Evolutionary conservation across 768 basidiomycete species (phyloP).

Genomic region (Leccinum arenicola): DNA sequence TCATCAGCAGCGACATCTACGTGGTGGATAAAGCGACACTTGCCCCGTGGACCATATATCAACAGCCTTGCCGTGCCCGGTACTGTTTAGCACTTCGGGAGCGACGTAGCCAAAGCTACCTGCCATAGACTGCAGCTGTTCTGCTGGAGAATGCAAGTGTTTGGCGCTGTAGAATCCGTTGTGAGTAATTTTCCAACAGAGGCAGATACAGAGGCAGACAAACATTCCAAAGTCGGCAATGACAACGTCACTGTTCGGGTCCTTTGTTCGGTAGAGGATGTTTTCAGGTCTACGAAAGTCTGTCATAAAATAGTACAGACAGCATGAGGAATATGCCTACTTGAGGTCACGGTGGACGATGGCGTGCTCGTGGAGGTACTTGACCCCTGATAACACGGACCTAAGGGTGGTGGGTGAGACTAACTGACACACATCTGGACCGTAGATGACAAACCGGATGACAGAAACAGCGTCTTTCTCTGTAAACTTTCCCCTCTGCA

Average conservation of each 20-base stretch:
- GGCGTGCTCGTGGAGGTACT: conserved; percentile 86
- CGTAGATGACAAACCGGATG: conserved; percentile 49
- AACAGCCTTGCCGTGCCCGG: conserved; percentile 89
- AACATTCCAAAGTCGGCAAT: conserved; percentile 98
- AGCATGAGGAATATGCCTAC: conserved; percentile 36
- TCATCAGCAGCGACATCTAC: neutral
- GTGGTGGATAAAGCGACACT: conserved; percentile 19
- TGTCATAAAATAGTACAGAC: neutral
- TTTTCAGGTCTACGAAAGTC: conserved; percentile 76
- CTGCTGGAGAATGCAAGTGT: conserved; percentile 68
- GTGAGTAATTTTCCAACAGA: neutral
- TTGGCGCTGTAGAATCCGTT: conserved; percentile 58
- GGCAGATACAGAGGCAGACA: conserved; percentile 23
- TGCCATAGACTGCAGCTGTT: conserved; percentile 68
- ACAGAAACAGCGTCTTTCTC: conserved; percentile 86
- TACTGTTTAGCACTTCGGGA: conserved; percentile 78
- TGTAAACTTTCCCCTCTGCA: conserved; percentile 85
- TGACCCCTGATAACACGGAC: conserved; percentile 80
- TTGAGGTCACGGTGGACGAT: conserved; percentile 98
- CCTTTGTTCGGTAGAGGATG: conserved; percentile 84
- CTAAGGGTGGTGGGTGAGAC: conserved; percentile 33
- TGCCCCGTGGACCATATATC: conserved; percentile 95
- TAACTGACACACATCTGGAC: neutral
- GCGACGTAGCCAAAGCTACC: conserved; percentile 90
- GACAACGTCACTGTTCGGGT: conserved; percentile 78